Evolutionary conservation across 2,329 filamentous ascomycete genomes (phyloP), one percentile per base, ranked within the genome.

Genomic region (Cytospora schulzeri): DNA sequence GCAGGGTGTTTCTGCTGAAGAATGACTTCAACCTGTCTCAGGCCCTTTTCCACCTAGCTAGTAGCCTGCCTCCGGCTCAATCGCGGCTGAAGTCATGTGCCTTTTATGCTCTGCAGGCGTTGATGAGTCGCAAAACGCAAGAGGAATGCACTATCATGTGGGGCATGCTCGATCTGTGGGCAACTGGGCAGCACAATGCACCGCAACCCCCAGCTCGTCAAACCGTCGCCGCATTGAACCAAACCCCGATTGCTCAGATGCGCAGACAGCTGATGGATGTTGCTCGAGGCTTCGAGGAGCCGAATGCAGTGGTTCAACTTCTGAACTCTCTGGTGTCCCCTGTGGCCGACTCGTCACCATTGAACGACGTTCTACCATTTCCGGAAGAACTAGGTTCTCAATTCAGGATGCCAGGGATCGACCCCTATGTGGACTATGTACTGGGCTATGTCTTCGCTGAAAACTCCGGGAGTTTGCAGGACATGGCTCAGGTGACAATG

Each of bases 341-440:
- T 0, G 83, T 88, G 15, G 77, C 80, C 0, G 85, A 85, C 51
- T 82, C 86, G 56, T 81, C 81, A 48, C 82, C 84, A 0, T 79
- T 93, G 11, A 89, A 90, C 68, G 91, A 98, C 73, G 83, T 82
- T 1, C 79, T 99, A 4, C 90, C 94, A 0, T 99, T 97, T 72
- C 92, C 94, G 0, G 93, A 97, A 75, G 88, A 85, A 50, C 82
- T 99, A 11, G 93, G 94, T 5, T 87, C 88, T 19, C 84, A 87
- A 14, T 91, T 89, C 70, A 88, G 95, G 60, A 80, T 81, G 70
- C 88, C 93, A 17, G 95, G 96, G 2, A 92, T 99, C 66, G 93
- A 97, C 66, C 88, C 91, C 1, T 99, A 97, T 71, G 83, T 98
- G 63, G 96, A 99, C 76, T 97, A 95, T 74, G 88, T 93, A 24